These are phyloP conservation scores for Leptodontidium sp. DNA, from an alignment of 2,329 filamentous ascomycete species.

Conservation along the genomic window DNA sequence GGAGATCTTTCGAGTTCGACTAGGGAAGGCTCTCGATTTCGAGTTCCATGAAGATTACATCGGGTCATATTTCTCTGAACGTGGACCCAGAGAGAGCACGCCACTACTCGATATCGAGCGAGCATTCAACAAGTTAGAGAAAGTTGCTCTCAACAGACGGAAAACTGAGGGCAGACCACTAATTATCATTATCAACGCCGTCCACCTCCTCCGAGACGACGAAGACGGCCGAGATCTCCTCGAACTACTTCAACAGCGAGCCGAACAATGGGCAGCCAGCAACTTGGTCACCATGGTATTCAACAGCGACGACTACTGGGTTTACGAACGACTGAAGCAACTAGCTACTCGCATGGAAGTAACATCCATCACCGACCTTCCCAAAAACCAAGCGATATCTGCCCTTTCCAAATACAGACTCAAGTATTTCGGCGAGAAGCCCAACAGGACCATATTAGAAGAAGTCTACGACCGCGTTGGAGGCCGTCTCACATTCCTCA, in stretches of 20 bases:
- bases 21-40: slow-evolving; percentile 94
- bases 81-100: slow-evolving; percentile 89
- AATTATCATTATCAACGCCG: slow-evolving; percentile 93
- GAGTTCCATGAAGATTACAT: slow-evolving; percentile 99
- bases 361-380: slow-evolving; percentile 82
- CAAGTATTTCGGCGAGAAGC: slow-evolving; percentile 75
- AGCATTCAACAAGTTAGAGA: slow-evolving; percentile 97
- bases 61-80: slow-evolving; percentile 92
- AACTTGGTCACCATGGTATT: slow-evolving; percentile 92
- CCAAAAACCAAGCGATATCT: slow-evolving; percentile 77
- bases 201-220: slow-evolving; percentile 89
- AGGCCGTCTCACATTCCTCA: slow-evolving; percentile 86
- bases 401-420: slow-evolving; percentile 83
- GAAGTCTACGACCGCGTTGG: slow-evolving; percentile 88
- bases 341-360: slow-evolving; percentile 96
- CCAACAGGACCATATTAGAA: slow-evolving; percentile 65
- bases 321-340: slow-evolving; percentile 93
- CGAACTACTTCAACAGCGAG: slow-evolving; percentile 92
- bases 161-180: slow-evolving; percentile 70
- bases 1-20: slow-evolving; percentile 91
- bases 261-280: slow-evolving; percentile 94
- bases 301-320: slow-evolving; percentile 98
- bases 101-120: slow-evolving; percentile 94
- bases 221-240: slow-evolving; percentile 92
- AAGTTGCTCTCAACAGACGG: slow-evolving; percentile 82